phyloP scores from a whole-genome alignment of 768 basidiomycete genomes.

The Lactifluus rugatus region DNA sequence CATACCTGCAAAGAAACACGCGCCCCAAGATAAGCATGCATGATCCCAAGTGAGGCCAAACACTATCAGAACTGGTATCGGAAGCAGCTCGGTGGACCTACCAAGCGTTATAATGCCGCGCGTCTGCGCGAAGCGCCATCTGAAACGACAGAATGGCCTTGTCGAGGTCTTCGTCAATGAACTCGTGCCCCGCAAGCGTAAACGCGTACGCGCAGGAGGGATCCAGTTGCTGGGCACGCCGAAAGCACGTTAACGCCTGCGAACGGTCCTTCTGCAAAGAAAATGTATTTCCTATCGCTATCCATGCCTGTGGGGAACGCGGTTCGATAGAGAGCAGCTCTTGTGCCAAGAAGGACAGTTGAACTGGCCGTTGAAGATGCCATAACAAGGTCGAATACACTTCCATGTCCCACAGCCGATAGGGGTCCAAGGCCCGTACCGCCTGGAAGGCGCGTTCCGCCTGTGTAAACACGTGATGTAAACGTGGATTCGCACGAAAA shows the following conservation, averaged over 20 bases:
- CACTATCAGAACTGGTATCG: slow-evolving; percentile 12
- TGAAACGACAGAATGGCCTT: slow-evolving; percentile 89
- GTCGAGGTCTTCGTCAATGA: slow-evolving; percentile 90
- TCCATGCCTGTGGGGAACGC: slow-evolving; percentile 86
- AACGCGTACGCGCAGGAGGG: slow-evolving; percentile 91
- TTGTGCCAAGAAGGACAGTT: slow-evolving; percentile 88
- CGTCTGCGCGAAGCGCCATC: slow-evolving; percentile 81
- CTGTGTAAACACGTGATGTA: slow-evolving; percentile 33
- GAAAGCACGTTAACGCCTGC: slow-evolving; percentile 90
- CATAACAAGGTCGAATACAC: slow-evolving; percentile 92
- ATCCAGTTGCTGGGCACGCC: slow-evolving; percentile 82
- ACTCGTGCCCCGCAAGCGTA: slow-evolving; percentile 95
- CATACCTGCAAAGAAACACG: slow-evolving; percentile 60
- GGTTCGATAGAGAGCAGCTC: slow-evolving; percentile 79
- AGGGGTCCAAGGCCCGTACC: slow-evolving; percentile 78
- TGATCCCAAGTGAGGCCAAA: neutral
- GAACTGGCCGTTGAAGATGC: slow-evolving; percentile 80
- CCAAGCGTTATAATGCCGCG: slow-evolving; percentile 98
- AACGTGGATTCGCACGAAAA: neutral
- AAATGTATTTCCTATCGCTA: slow-evolving; percentile 92
- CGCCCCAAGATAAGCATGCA: slow-evolving; percentile 17
- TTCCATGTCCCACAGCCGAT: slow-evolving; percentile 88
- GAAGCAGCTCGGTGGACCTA: slow-evolving; percentile 33
- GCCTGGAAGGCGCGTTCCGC: slow-evolving; percentile 84
- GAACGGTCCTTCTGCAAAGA: slow-evolving; percentile 89